Evolutionary conservation across 2,329 filamentous ascomycete species (phyloP), one percentile per base, ranked within the genome.

Genomic region (Moelleriella libera): DNA sequence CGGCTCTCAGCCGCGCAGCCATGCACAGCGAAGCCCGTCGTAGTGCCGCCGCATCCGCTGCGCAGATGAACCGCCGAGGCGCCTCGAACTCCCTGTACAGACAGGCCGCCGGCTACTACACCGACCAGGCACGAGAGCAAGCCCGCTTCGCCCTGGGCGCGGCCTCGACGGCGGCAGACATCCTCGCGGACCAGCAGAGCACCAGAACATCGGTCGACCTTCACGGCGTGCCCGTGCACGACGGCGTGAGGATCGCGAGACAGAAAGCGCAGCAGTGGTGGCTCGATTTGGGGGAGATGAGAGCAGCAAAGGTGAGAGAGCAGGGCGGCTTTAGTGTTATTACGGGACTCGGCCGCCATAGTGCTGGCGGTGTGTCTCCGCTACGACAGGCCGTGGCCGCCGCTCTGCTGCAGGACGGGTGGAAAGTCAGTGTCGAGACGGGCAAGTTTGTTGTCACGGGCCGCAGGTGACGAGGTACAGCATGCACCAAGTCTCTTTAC

Each of bases 281-380:
- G 89, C 68, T 78, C 14, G 65, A 66, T 0, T 66, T 88, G 7
- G 85, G 85, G 1, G 83, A 89, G 58, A 70, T 72, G 45, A 76
- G 76, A 52, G 71, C 74, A 54, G 56, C 60, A 8, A 65, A 62
- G 51, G 68, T 71, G 21, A 68, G 72, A 57, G 69, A 69, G 21
- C 52, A 64, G 6, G 70, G 79, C 1, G 48, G 48, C 7, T 88
- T 84, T 57, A 78, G 75, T 40, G 81, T 97, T 50, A 76, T 97
- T 47, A 94, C 88, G 3, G 90, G 90, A 1, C 60, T 82, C 11
- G 90, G 90, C 1, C 74, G 74, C 47, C 90, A 97, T 63, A 92
- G 80, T 56, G 74, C 79, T 44, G 80, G 83, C 46, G 88, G 88
- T 1, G 82, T 77, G 48, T 86, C 84, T 2, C 81, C 79, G 54